Evolutionary conservation across 1,284 basidiomycete species (phyloP).

Genomic region (Gymnopus androsaceus): DNA sequence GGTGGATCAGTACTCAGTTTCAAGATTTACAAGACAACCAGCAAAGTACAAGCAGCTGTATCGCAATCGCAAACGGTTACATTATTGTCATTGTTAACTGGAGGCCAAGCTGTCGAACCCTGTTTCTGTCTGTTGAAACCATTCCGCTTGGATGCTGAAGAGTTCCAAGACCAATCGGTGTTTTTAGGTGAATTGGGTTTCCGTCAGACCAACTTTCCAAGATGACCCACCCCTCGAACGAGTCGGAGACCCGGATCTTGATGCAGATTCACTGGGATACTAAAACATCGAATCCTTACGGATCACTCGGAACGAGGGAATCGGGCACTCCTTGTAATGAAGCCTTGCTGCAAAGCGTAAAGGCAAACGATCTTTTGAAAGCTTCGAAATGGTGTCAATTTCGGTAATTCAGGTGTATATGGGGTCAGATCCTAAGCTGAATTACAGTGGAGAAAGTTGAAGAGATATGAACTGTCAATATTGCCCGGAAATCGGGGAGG

Average conservation of each 20-base stretch:
- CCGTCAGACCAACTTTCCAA: background rate
- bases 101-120: background rate
- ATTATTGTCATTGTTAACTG: background rate
- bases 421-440: background rate
- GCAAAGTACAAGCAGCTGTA: too few species aligned
- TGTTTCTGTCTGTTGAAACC: background rate
- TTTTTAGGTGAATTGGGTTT: background rate
- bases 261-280: constrained; percentile 20
- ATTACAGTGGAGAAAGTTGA: background rate
- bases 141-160: background rate
- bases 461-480: constrained; percentile 4
- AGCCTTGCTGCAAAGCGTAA: background rate
- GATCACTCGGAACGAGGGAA: constrained; percentile 28
- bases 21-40: too few species aligned
- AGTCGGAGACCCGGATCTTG: constrained; percentile 38
- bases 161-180: background rate
- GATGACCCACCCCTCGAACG: background rate
- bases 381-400: too few species aligned
- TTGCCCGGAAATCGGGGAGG: background rate
- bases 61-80: too few species aligned
- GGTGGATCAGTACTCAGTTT: background rate
- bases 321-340: background rate
- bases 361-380: background rate
- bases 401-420: background rate
- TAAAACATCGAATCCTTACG: constrained; percentile 16